Percentiles rank a stretch among this genome's conserved stretches.
phyloP scores from a whole-genome alignment of 1,284 basidiomycete species.

The Clitocybe nebularis region DNA sequence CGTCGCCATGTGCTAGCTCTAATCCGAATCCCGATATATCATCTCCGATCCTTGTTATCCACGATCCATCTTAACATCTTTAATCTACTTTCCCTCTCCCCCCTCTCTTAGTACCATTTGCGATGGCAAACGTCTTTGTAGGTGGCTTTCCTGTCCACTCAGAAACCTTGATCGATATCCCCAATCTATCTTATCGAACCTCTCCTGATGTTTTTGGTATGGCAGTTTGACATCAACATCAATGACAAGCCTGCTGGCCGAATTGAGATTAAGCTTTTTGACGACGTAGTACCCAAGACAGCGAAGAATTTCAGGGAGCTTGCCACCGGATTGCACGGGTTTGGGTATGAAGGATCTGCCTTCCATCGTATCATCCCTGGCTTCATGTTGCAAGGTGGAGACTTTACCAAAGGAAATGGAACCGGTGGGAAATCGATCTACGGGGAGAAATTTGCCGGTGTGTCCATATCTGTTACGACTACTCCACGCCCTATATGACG shows the following conservation, averaged over 20 bases:
- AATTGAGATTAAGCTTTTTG: conserved; percentile 55
- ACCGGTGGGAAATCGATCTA: conserved; percentile 93
- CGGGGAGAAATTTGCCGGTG: conserved; percentile 89
- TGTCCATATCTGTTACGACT: not conserved
- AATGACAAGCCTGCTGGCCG: conserved; percentile 15
- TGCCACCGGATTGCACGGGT: conserved; percentile 69
- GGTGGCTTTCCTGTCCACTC: not conserved
- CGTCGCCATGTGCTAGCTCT: not conserved
- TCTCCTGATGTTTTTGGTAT: conserved; percentile 2
- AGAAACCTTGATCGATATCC: not conserved
- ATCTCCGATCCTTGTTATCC: conserved; percentile 11
- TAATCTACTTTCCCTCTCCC: conserved; percentile 1
- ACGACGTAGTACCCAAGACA: conserved; percentile 59
- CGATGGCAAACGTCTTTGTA: conserved; percentile 24
- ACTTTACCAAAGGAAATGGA: conserved; percentile 37
- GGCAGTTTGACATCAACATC: conserved; percentile 20
- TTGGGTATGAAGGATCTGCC: conserved; percentile 51
- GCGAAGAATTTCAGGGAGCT: conserved; percentile 84
- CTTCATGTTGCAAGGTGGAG: conserved; percentile 19
- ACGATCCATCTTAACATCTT: conserved; percentile 7
- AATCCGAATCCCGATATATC: conserved; percentile 12
- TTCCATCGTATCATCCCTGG: conserved; percentile 76
- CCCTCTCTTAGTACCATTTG: not conserved
- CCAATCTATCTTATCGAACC: conserved; percentile 3
- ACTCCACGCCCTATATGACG: no score